Evolutionary conservation across 139 green algal genomes (phyloP), one percentile per base, ranked within the genome.

Genomic region (Chara braunii): DNA sequence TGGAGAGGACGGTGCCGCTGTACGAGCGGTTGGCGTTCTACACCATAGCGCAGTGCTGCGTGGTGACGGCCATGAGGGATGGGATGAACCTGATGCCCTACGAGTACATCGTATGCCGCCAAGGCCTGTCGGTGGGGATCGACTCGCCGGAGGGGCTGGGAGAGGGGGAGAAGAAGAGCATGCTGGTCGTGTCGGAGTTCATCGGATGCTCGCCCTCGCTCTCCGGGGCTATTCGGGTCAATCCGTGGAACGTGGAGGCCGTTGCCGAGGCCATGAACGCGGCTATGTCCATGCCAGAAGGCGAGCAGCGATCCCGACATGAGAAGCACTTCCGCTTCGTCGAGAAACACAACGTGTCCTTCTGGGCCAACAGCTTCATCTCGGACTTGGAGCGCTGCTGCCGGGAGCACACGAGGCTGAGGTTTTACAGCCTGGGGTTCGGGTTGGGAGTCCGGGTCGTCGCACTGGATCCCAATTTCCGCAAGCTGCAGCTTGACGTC

Each of bases 251-350:
- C 68, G 78, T 95, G 23, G 87, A 95, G 48, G 63, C 36, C 26
- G 81, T 94, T 26, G 79, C 83, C 11, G 91, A 99, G 66, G 89
- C 83, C 34, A 90, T 98, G 55, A 93, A 94, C 79, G 56, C 72
- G 3, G 87, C 86, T 23, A 73, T 94, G 45, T 83, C 82, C 45
- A 80, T 87, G 70, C 62, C 66, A 14, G 70, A 71, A 22, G 64
- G 64, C 26, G 88, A 96, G 67, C 77, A 83, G 11, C 70, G 83
- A 59, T 77, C 92, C 60, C 74, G 93, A 29, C 93, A 99, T 73
- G 85, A 94, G 40, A 95, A 96, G 82, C 93, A 99, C 86, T 99
- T 89, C 87, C 80, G 83, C 37, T 99, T 98, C 70, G 87, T 99
- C 3, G 82, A 60, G 43, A 64, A 82, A 29, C 93, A 99, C 84